These are phyloP conservation scores for Nidularia pulvinata DNA, from an alignment of 768 basidiomycete species.

Conservation along the genomic window DNA sequence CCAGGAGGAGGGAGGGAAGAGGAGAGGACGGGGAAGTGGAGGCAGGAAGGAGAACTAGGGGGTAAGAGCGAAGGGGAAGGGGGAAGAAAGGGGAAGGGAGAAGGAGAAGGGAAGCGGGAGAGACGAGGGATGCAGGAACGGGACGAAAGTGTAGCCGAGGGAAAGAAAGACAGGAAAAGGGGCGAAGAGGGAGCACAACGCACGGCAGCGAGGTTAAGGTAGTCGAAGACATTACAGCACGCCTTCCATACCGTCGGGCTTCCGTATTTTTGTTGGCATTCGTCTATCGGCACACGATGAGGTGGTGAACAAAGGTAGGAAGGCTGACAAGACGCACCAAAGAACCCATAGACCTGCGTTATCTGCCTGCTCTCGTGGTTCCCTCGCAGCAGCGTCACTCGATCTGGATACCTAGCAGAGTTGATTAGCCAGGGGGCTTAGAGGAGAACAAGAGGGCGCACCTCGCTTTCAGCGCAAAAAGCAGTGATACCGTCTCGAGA, in stretches of 20 bases:
- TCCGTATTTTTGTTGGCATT: slow-evolving; percentile 98
- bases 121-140: too few relatives aligned
- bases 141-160: too few relatives aligned
- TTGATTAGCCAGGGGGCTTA: slow-evolving; percentile 1
- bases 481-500: slow-evolving; percentile 89
- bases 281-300: slow-evolving; percentile 49
- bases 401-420: slow-evolving; percentile 79
- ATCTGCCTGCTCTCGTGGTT: slow-evolving; percentile 99
- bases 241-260: slow-evolving; percentile 96
- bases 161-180: not conserved
- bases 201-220: slow-evolving; percentile 92
- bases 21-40: too few relatives aligned
- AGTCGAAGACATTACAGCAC: slow-evolving; percentile 96
- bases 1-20: too few relatives aligned
- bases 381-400: slow-evolving; percentile 87
- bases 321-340: slow-evolving; percentile 56
- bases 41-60: too few relatives aligned
- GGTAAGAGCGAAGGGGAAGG: too few relatives aligned
- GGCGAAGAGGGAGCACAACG: slow-evolving; percentile 15
- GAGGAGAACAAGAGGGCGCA: slow-evolving; percentile 21
- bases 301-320: not conserved
- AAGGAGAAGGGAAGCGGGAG: too few relatives aligned
- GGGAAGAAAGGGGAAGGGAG: too few relatives aligned
- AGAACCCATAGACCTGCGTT: slow-evolving; percentile 99
- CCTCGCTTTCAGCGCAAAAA: slow-evolving; percentile 91